Conservation (phyloP, 2,329 filamentous ascomycete genomes). For the Sporothrix pallida region DNA sequence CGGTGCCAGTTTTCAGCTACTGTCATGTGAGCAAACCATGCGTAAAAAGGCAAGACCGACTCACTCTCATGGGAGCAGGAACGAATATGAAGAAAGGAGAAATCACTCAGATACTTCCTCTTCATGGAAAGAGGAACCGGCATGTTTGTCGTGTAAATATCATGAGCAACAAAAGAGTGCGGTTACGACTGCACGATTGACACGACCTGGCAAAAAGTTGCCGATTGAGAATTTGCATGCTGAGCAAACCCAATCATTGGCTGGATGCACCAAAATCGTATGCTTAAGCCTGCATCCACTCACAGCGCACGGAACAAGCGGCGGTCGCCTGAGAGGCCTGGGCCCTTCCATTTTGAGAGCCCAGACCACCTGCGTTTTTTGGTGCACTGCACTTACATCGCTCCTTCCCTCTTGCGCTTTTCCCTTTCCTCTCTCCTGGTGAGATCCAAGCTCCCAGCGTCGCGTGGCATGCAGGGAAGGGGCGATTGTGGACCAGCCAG, state of each 20-base stretch:
- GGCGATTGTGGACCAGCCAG: neutral
- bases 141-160: too few species aligned
- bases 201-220: constrained; percentile 6
- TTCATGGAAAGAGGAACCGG: neutral
- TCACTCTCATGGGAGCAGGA: neutral
- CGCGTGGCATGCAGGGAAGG: constrained; percentile 20
- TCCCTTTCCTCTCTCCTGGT: neutral
- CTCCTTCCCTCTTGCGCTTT: neutral
- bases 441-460: neutral
- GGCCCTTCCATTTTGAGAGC: neutral
- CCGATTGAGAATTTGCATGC: neutral
- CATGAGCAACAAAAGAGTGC: neutral
- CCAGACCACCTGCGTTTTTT: constrained; percentile 1
- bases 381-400: neutral
- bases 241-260: neutral
- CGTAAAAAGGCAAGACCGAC: neutral
- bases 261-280: neutral
- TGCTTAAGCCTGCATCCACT: constrained; percentile 14
- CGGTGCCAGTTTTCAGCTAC: too few species aligned
- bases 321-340: constrained; percentile 16
- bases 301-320: constrained; percentile 26
- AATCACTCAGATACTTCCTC: neutral
- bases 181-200: neutral
- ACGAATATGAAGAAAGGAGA: neutral
- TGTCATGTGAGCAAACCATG: neutral